These are phyloP conservation scores for Spathaspora sp. DNA, from an alignment of 1,139 yeast genomes.

Conservation along the genomic window DNA sequence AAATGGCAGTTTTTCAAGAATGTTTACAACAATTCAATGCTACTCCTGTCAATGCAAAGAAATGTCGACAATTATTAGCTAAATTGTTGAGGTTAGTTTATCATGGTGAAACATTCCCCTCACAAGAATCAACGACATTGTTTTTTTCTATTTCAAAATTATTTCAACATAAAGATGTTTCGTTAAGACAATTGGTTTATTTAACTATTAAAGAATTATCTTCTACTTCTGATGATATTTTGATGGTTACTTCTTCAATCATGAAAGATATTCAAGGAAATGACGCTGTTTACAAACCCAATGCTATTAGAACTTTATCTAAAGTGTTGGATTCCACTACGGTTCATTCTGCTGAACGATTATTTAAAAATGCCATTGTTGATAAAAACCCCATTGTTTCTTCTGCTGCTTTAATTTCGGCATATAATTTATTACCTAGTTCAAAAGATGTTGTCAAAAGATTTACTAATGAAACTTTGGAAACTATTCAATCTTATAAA, in stretches of 20 bases:
- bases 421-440: constrained; percentile 85
- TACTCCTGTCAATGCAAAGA: constrained; percentile 83
- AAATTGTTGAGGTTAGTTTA: constrained; percentile 71
- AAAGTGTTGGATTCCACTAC: constrained; percentile 90
- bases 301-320: constrained; percentile 89
- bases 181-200: constrained; percentile 91
- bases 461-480: constrained; percentile 92
- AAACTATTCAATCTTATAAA: constrained; percentile 73
- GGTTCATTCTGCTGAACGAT: constrained; percentile 90
- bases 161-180: constrained; percentile 88
- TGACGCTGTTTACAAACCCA: constrained; percentile 83
- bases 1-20: constrained; percentile 96
- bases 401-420: constrained; percentile 88
- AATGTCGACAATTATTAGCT: constrained; percentile 78
- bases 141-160: constrained; percentile 93
- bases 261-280: constrained; percentile 97
- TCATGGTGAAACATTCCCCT: constrained; percentile 84
- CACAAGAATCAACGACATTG: constrained; percentile 86
- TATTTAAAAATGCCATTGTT: constrained; percentile 89
- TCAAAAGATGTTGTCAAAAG: constrained; percentile 91
- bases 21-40: constrained; percentile 92
- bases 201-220: constrained; percentile 90
- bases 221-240: constrained; percentile 80
- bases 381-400: constrained; percentile 86
- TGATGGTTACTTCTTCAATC: constrained; percentile 96